Evolutionary conservation across 2,329 filamentous ascomycete species (phyloP).

Genomic region (Stagonosporopsis cucurbitacearum): DNA sequence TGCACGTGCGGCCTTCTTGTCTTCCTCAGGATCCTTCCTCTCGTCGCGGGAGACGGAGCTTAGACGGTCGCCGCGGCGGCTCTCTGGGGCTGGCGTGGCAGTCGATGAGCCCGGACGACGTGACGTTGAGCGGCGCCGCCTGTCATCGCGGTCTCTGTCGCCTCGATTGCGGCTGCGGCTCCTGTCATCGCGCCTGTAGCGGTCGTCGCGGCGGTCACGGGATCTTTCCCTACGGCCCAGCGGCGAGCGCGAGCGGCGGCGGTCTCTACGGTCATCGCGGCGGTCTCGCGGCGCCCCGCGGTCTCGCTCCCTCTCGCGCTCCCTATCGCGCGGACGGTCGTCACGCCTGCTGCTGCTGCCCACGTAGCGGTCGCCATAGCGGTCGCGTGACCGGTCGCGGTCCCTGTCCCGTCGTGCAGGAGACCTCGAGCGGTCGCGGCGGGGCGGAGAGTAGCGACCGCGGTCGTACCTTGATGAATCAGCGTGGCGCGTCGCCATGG

Average conservation of each 20-base stretch:
- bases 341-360: conserved; percentile 20
- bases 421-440: conserved; percentile 58
- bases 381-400: conserved; percentile 20
- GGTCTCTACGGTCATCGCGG: conserved; percentile 51
- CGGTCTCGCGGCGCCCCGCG: conserved; percentile 38
- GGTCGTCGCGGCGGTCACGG: conserved; percentile 56
- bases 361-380: conserved; percentile 57
- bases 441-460: conserved; percentile 48
- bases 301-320: conserved; percentile 22
- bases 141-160: conserved; percentile 29
- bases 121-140: conserved; percentile 63
- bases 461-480: conserved; percentile 69
- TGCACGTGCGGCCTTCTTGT: conserved; percentile 34
- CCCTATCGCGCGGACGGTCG: conserved; percentile 59
- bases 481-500: conserved; percentile 67
- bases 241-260: conserved; percentile 56
- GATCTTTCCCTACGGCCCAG: conserved; percentile 66
- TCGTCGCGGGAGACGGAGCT: conserved; percentile 56
- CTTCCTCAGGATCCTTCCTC: conserved; percentile 49
- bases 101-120: conserved; percentile 58
- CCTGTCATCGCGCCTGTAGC: conserved; percentile 49
- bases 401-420: conserved; percentile 48
- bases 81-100: conserved; percentile 51
- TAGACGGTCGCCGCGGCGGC: conserved; percentile 32
- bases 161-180: conserved; percentile 33